Base-by-base conservation (phyloP, 305 asterid species). In the Ilex paraguariensis region DNA sequence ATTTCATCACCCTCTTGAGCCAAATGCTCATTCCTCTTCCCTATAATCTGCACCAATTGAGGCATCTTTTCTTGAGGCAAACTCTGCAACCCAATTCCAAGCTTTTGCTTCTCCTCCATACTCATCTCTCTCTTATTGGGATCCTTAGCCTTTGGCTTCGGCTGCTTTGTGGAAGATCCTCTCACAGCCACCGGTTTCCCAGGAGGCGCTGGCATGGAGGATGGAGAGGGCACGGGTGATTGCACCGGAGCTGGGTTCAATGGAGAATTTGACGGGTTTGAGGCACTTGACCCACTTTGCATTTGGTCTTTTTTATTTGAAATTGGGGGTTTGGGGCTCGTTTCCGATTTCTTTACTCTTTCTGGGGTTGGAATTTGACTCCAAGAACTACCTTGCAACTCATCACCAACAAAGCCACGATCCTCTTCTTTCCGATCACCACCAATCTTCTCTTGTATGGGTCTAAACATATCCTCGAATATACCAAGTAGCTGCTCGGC, bases 41-140 rank as follows among this genome's bases (percentile, higher is more conserved):
- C 70, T 56, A 94, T 84, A 65, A 94, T 90, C 76, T 79, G 88
- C 13, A 94, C 81, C 76, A 94, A 68, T 33, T 94, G 99, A 0
- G 93, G 99, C 99, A 94, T 94, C 58, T 94, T 94, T 60, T 94
- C 99, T 51, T 90, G 95, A 21, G 99, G 98, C 70, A 94, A 72
- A 77, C 74, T 86, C 82, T 94, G 99, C 84, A 94, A 71, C 40
- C 93, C 98, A 48, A 69, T 48, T 4, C 99, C 99, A 49, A 94
- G 94, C 77, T 88, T 94, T 66, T 90, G 96, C 80, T 94, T 94
- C 77, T 94, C 99, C 65, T 88, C 99, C 83, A 84, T 79, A 53
- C 75, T 86, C 99, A 94, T 94, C 17, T 90, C 99, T 40, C 99
- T 83, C 74, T 94, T 94, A 36, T 83, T 81, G 4, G 79, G 87